phyloP scores from a whole-genome alignment of 208 protist species.

The Crithidia expoeki region DNA sequence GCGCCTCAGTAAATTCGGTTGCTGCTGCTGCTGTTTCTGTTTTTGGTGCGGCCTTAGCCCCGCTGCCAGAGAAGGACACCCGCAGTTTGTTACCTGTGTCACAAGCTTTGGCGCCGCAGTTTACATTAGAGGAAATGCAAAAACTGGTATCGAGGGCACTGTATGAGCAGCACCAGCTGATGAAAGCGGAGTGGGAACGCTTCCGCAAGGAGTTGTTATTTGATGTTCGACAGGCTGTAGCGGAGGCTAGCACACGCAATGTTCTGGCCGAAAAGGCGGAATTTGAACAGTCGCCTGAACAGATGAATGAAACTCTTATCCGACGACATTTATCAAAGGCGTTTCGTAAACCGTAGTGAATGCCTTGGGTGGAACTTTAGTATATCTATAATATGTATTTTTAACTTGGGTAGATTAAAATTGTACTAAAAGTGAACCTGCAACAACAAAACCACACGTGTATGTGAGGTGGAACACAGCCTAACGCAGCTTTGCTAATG shows the following conservation, averaged over 20 bases:
- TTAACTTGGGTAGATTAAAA: too few species aligned
- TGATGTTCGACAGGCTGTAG: constrained; percentile 15
- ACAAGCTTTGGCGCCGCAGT: background rate
- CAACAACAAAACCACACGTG: too few species aligned
- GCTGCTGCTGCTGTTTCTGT: background rate
- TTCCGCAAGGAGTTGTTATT: constrained; percentile 24
- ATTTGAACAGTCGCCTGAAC: background rate
- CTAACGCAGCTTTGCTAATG: too few species aligned
- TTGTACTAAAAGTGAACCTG: too few species aligned
- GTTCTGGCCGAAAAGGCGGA: background rate
- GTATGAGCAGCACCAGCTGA: constrained; percentile 8
- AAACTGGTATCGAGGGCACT: background rate
- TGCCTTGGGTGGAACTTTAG: too few species aligned
- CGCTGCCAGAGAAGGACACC: background rate
- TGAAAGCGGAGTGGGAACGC: constrained; percentile 17
- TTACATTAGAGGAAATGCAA: constrained; percentile 3
- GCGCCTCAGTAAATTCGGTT: background rate
- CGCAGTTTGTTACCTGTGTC: background rate
- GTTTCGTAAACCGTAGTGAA: constrained; percentile 17
- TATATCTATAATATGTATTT: background rate
- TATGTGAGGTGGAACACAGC: too few species aligned
- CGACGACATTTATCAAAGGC: constrained; percentile 18
- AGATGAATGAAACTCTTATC: constrained; percentile 13
- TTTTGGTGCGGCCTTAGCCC: background rate
- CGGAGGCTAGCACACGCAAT: background rate